A percentile compares a stretch with the other conserved stretches of the same genome.
Conservation (phyloP, 805 yeast genomes). For the Candida alai region DNA sequence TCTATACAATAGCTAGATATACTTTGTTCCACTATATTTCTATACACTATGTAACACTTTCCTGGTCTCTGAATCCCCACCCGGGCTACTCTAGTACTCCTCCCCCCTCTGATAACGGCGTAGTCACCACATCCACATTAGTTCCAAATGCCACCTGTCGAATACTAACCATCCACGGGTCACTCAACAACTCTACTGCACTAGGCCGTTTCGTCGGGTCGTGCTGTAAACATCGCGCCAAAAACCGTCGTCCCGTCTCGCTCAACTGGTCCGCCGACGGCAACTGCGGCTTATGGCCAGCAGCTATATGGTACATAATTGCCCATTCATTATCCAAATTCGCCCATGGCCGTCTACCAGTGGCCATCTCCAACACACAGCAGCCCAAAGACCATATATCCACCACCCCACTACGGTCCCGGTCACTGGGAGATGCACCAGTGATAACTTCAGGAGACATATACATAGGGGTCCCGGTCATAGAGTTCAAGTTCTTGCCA, state of each 20-base stretch:
- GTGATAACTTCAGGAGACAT: conserved; percentile 97
- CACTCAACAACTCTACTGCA: conserved; percentile 79
- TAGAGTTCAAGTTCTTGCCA: conserved; percentile 37
- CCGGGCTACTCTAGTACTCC: background rate
- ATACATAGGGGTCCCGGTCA: conserved; percentile 97
- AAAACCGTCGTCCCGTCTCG: conserved; percentile 64
- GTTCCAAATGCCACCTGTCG: conserved; percentile 63
- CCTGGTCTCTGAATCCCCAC: no score
- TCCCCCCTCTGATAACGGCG: conserved; percentile 35
- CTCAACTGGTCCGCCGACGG: conserved; percentile 79
- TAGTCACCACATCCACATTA: conserved; percentile 26
- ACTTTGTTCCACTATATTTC: no score
- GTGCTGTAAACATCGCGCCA: conserved; percentile 72
- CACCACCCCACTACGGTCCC: conserved; percentile 56
- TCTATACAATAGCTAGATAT: no score
- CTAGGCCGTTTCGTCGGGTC: conserved; percentile 78
- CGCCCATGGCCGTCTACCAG: conserved; percentile 96
- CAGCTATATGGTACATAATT: conserved; percentile 96
- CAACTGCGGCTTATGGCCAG: conserved; percentile 84
- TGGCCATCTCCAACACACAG: conserved; percentile 92
- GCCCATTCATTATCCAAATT: conserved; percentile 97
- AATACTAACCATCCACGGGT: conserved; percentile 84
- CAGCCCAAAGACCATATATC: conserved; percentile 98
- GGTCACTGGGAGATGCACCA: conserved; percentile 46
- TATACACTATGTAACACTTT: no score